Evolutionary conservation across 2,329 filamentous ascomycete species (phyloP).

Genomic region (Pseudogymnoascus sp.): DNA sequence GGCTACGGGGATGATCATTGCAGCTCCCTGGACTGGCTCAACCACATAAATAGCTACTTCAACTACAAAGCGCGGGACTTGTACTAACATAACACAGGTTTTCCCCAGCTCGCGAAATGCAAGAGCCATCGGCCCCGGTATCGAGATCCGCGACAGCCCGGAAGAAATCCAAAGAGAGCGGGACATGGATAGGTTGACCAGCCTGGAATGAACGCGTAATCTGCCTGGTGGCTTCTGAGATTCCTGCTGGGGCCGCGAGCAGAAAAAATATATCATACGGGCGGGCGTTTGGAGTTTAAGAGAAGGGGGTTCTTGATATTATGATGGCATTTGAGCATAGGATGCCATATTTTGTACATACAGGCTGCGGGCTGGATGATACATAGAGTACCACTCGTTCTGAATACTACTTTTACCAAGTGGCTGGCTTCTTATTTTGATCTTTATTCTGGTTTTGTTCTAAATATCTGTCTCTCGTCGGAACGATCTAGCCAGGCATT

Average conservation of each 20-base stretch:
- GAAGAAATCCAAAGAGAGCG: conserved; percentile 38
- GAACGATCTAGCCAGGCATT: background rate
- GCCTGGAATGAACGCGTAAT: conserved; percentile 26
- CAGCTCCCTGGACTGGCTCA: background rate
- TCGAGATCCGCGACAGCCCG: conserved; percentile 68
- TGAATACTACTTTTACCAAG: background rate
- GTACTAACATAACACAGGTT: conserved; percentile 19
- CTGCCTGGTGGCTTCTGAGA: background rate
- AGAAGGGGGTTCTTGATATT: background rate
- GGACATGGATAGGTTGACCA: conserved; percentile 60
- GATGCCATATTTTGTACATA: conserved; percentile 1
- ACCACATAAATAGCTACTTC: background rate
- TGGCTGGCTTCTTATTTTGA: background rate
- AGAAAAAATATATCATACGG: conserved; percentile 1
- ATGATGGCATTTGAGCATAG: background rate
- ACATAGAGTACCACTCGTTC: background rate
- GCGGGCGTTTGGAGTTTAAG: background rate
- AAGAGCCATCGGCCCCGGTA: conserved; percentile 68
- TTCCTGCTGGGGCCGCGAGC: background rate
- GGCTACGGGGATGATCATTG: background rate
- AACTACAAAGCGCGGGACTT: background rate
- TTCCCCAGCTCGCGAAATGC: conserved; percentile 22
- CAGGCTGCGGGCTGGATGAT: background rate
- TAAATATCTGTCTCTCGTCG: background rate
- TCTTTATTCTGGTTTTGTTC: background rate